Base-by-base conservation (phyloP, 1,139 yeast species). In the Debaryomyces fabryi region DNA sequence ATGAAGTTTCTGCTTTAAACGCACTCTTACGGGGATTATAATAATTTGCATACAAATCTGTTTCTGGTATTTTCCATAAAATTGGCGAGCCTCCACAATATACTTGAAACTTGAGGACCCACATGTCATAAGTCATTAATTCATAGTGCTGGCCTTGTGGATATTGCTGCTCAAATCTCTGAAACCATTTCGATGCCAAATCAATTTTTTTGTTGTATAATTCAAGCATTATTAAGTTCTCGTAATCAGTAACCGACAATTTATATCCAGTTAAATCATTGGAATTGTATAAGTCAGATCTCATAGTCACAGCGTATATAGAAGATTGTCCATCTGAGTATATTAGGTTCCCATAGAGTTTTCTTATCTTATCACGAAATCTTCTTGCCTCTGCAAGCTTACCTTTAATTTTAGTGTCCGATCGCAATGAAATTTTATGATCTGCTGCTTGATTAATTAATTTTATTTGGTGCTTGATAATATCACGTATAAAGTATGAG, bases 131-230 rank as follows among this genome's bases (percentile, higher is more conserved):
- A 1, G 76, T 65, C 71, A 71, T 68, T 38, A 49, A 35, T 25
- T 53, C 50, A 20, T 44, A 44, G 38, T 53, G 52, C 7, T 59
- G 20, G 10, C 44, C 52, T n/a, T 54, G 44, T 0, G 56, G 54
- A 48, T 48, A 62, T 44, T 66, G 65, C 15, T 51, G 48, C 42
- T 69, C 71, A 46, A 74, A 68, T 39, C 67, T 56, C 39, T 61
- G 64, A 51, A 72, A 68, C 79, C 79, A 74, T 48, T 64, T 65
- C 3, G 71, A 62, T 1, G 76, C 78, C 53, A 74, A 62, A 55
- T 75, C 79, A 29, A 67, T 52, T 52, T 74, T 75, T 32, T 54
- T 57, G 54, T 70, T 71, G 47, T 58, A 55, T 44, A 69, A 58
- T 53, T 76, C 81, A 43, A 75, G 57, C 39, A 44, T 34, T 33